Conservation (phyloP, 495 filamentous ascomycete genomes). For the Hypoxylon crocopeplum region DNA sequence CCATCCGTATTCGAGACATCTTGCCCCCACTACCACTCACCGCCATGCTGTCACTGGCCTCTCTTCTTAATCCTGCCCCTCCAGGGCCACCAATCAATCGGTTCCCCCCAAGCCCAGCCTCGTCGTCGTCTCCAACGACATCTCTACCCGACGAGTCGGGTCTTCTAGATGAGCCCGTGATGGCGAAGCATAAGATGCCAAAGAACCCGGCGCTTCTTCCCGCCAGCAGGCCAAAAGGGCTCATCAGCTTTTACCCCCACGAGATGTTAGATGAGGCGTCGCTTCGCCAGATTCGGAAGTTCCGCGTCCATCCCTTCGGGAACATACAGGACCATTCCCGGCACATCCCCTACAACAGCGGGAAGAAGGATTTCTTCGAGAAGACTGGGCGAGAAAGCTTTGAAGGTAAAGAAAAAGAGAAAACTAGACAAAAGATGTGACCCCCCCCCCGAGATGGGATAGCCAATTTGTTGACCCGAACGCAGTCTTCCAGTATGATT, state of each 20-base stretch:
- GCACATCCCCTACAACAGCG: conserved; percentile 91
- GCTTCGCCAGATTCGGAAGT: conserved; percentile 61
- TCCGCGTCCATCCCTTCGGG: conserved; percentile 70
- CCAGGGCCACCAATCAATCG: conserved; percentile 42
- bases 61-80: conserved; percentile 67
- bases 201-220: conserved; percentile 68
- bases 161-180: conserved; percentile 36
- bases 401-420: conserved; percentile 67
- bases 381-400: conserved; percentile 88
- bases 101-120: conserved; percentile 41
- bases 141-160: conserved; percentile 36
- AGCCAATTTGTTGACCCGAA: conserved; percentile 20
- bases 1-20: conserved; percentile 42
- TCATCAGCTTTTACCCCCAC: conserved; percentile 70
- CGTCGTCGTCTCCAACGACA: conserved; percentile 39
- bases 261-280: conserved; percentile 66
- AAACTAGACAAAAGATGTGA: conserved; percentile 3
- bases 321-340: conserved; percentile 71
- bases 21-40: conserved; percentile 36
- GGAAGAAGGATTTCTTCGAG: conserved; percentile 84
- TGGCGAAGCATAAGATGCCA: conserved; percentile 53
- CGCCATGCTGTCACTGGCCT: conserved; percentile 62
- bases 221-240: conserved; percentile 64
- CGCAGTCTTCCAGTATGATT: conserved; percentile 91
- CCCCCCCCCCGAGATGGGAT: conserved; percentile 12